A percentile compares a stretch with the other conserved stretches of the same genome.
phyloP scores from a whole-genome alignment of 2,329 filamentous ascomycete species.

The Drechslerella coelobrocha region DNA sequence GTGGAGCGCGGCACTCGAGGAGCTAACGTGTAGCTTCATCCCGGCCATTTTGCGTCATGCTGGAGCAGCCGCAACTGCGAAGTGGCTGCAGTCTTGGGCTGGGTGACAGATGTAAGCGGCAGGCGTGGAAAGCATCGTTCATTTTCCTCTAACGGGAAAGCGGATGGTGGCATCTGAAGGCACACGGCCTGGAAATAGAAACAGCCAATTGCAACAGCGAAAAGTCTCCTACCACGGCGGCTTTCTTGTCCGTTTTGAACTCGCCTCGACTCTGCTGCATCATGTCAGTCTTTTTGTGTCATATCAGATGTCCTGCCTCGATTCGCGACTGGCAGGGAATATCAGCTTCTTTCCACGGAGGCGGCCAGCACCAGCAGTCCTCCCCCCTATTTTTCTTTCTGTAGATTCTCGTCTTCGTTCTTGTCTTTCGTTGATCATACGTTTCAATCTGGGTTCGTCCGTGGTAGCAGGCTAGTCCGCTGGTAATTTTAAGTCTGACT shows the following conservation, averaged over 20 bases:
- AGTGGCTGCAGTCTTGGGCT: neutral
- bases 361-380: slow-evolving; percentile 5
- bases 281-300: slow-evolving; percentile 2
- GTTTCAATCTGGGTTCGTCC: slow-evolving; percentile 20
- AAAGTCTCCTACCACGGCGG: slow-evolving; percentile 35
- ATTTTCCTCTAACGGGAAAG: slow-evolving; percentile 15
- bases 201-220: slow-evolving; percentile 29
- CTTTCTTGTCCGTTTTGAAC: slow-evolving; percentile 26
- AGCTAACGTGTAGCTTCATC: slow-evolving; percentile 7
- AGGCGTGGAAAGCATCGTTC: slow-evolving; percentile 15
- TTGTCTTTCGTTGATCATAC: slow-evolving; percentile 11
- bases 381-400: slow-evolving; percentile 7
- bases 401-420: slow-evolving; percentile 16
- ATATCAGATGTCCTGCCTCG: neutral
- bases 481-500: slow-evolving; percentile 14
- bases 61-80: slow-evolving; percentile 39
- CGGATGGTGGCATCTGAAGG: slow-evolving; percentile 32
- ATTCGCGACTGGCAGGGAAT: slow-evolving; percentile 2
- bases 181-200: slow-evolving; percentile 37
- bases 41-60: slow-evolving; percentile 39
- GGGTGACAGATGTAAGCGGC: slow-evolving; percentile 25
- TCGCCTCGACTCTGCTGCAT: slow-evolving; percentile 1
- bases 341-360: slow-evolving; percentile 12
- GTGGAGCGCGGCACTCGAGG: neutral
- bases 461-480: slow-evolving; percentile 20